Evolutionary conservation across 495 filamentous ascomycete genomes (phyloP).

Genomic region (Aspergillus nidulans): DNA sequence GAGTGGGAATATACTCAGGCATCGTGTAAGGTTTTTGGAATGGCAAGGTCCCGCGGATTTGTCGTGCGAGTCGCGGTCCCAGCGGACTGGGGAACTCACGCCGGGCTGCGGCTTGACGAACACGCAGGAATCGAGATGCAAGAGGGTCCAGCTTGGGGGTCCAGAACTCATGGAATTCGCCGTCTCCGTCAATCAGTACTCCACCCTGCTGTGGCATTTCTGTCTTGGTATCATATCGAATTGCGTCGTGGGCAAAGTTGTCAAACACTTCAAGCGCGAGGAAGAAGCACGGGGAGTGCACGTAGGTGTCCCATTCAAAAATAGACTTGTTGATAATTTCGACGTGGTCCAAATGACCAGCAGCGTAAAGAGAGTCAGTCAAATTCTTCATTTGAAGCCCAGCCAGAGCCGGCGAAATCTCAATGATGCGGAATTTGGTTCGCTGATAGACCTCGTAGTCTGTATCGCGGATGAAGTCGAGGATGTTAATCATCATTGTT

Average conservation of each 20-base stretch:
- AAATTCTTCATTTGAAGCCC: conserved; percentile 70
- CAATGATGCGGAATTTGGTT: conserved; percentile 91
- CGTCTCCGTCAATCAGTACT: conserved; percentile 77
- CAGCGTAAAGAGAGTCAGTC: conserved; percentile 52
- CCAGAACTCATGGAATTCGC: conserved; percentile 95
- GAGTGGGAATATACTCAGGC: conserved; percentile 91
- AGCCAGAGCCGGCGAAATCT: conserved; percentile 81
- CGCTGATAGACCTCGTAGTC: conserved; percentile 91
- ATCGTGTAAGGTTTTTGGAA: conserved; percentile 65
- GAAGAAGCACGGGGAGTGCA: conserved; percentile 92
- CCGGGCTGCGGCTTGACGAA: conserved; percentile 64
- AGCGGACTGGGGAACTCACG: conserved; percentile 52
- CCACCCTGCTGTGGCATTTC: conserved; percentile 76
- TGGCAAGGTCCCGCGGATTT: conserved; percentile 56
- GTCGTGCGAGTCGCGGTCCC: conserved; percentile 50
- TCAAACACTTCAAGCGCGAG: conserved; percentile 98
- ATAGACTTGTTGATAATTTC: conserved; percentile 93
- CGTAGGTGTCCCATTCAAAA: conserved; percentile 85
- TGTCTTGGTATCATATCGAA: conserved; percentile 78
- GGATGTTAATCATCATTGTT: conserved; percentile 95
- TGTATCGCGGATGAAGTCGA: conserved; percentile 89
- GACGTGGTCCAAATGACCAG: conserved; percentile 77
- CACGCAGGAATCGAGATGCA: conserved; percentile 72
- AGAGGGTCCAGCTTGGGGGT: conserved; percentile 71
- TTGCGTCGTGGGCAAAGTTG: conserved; percentile 92